phyloP scores from a whole-genome alignment of 192 early-diverging fungal genomes.

The Cetraspora pellucida region DNA sequence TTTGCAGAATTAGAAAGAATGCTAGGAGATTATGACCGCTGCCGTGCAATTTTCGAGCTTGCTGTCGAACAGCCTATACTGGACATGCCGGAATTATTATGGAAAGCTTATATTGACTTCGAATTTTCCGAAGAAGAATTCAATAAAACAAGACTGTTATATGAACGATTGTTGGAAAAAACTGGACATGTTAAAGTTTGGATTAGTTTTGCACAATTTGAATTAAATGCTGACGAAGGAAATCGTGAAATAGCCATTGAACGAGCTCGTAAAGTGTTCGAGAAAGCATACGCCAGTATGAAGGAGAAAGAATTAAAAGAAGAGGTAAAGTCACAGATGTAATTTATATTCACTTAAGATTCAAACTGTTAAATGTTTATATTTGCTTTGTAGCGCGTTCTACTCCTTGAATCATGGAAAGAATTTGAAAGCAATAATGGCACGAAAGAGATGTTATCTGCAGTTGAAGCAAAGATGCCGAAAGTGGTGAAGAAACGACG shows the following conservation, averaged over 20 bases:
- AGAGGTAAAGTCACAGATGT: constrained; percentile 49
- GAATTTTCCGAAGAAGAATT: constrained; percentile 85
- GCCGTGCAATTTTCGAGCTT: constrained; percentile 87
- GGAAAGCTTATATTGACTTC: constrained; percentile 99
- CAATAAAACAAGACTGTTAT: constrained; percentile 74
- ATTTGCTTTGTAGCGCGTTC: constrained; percentile 57
- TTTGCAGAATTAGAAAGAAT: constrained; percentile 89
- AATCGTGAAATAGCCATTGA: constrained; percentile 42
- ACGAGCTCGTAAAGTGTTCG: constrained; percentile 76
- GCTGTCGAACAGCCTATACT: constrained; percentile 85
- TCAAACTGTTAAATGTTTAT: background rate
- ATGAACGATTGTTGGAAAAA: constrained; percentile 80
- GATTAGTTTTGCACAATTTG: constrained; percentile 93
- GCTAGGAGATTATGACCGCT: constrained; percentile 84
- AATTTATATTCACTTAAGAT: background rate
- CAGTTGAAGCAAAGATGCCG: constrained; percentile 79
- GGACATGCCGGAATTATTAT: constrained; percentile 98
- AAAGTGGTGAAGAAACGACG: constrained; percentile 90
- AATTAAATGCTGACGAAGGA: constrained; percentile 64
- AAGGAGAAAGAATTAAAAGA: constrained; percentile 77
- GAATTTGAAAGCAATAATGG: constrained; percentile 76
- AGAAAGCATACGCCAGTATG: constrained; percentile 70
- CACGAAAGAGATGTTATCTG: constrained; percentile 53
- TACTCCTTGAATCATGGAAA: constrained; percentile 91
- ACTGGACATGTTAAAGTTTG: constrained; percentile 97